Evolutionary conservation across 2,329 filamentous ascomycete species (phyloP).

Genomic region (Fusarium xyrophilum): DNA sequence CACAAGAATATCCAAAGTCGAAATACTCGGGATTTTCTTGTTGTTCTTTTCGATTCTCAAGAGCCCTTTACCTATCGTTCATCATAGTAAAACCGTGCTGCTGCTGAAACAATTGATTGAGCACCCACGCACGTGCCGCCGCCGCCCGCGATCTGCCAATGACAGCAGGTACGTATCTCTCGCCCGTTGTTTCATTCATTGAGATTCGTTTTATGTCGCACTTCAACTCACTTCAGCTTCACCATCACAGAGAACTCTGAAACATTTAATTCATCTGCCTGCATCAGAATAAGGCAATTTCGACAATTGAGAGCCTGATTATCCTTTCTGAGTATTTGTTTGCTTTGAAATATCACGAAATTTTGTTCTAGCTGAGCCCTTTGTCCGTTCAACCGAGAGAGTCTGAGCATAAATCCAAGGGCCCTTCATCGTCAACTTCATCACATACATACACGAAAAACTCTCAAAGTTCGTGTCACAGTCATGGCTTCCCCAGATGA

Average conservation of each 20-base stretch:
- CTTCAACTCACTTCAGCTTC: constrained; percentile 4
- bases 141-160: background rate
- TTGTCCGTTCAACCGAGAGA: background rate
- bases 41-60: background rate
- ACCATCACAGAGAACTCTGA: background rate
- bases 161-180: background rate
- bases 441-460: background rate
- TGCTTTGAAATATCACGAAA: background rate
- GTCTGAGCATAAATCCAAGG: background rate
- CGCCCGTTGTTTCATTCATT: background rate
- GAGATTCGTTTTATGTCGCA: background rate
- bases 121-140: background rate
- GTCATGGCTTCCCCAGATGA: constrained; percentile 46
- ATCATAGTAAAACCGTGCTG: background rate
- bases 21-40: background rate
- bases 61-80: background rate
- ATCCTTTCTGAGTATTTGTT: background rate
- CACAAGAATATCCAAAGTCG: too few species aligned
- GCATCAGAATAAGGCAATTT: background rate
- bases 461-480: background rate
- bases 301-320: too few species aligned
- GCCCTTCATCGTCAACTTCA: background rate
- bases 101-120: background rate
- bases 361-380: background rate
- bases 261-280: background rate